phyloP scores from a whole-genome alignment of 1,284 basidiomycete species.

The Trametes versicolor region DNA sequence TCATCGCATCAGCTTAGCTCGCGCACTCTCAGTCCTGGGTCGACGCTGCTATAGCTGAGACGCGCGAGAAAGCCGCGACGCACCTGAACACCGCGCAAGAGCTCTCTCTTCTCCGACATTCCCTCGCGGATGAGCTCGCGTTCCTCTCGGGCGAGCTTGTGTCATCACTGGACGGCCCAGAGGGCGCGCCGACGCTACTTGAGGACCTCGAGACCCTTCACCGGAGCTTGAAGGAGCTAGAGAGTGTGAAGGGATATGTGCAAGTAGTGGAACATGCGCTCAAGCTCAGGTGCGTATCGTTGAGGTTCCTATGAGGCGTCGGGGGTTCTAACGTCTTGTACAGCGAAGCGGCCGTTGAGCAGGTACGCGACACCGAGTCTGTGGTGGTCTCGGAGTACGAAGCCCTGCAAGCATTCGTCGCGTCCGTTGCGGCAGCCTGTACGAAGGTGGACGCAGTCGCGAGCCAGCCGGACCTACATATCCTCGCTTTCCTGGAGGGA shows the following conservation, averaged over 20 bases:
- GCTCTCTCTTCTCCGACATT: slow-evolving; percentile 79
- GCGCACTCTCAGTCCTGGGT: slow-evolving; percentile 59
- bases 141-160: slow-evolving; percentile 74
- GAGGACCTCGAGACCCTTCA: slow-evolving; percentile 84
- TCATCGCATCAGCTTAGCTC: slow-evolving; percentile 62
- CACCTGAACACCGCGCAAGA: slow-evolving; percentile 74
- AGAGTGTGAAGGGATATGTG: slow-evolving; percentile 81
- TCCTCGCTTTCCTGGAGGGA: slow-evolving; percentile 66
- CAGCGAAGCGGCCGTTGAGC: slow-evolving; percentile 62
- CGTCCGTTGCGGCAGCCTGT: slow-evolving; percentile 54
- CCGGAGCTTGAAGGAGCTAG: slow-evolving; percentile 75
- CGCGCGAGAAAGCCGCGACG: slow-evolving; percentile 52
- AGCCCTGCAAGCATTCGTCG: slow-evolving; percentile 68
- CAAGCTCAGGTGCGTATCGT: slow-evolving; percentile 72
- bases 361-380: slow-evolving; percentile 52
- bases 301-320: slow-evolving; percentile 18
- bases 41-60: slow-evolving; percentile 54
- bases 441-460: slow-evolving; percentile 56
- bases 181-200: slow-evolving; percentile 68
- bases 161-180: slow-evolving; percentile 60
- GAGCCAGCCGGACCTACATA: slow-evolving; percentile 58
- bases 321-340: background rate
- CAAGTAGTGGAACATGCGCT: slow-evolving; percentile 78
- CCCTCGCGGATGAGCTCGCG: slow-evolving; percentile 78
- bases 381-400: slow-evolving; percentile 67